Evolutionary conservation across 1,284 basidiomycete species (phyloP).

Genomic region (Cronartium quercuum): DNA sequence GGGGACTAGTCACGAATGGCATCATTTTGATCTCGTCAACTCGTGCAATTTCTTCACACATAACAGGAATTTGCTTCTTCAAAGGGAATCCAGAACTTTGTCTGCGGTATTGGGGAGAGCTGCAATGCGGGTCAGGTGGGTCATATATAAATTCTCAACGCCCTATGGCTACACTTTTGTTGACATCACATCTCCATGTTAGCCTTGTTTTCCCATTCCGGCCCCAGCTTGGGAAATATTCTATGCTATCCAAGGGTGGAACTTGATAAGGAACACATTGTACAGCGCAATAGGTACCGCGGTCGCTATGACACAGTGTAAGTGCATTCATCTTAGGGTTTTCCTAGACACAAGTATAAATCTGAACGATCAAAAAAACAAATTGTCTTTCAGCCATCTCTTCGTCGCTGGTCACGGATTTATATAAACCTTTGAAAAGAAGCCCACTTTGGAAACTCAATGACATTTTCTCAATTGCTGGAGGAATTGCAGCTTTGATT

Average conservation of each 20-base stretch:
- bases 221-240: conserved; percentile 28
- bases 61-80: conserved; percentile 16
- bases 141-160: background rate
- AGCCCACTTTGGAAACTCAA: conserved; percentile 28
- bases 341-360: background rate
- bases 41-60: background rate
- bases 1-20: background rate
- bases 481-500: conserved; percentile 14
- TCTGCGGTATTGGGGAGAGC: conserved; percentile 28
- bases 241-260: conserved; percentile 33
- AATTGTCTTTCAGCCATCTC: conserved; percentile 2
- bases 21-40: background rate
- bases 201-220: conserved; percentile 26
- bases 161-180: background rate
- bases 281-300: conserved; percentile 18
- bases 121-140: conserved; percentile 30
- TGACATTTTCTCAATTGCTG: conserved; percentile 23
- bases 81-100: conserved; percentile 19
- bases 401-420: conserved; percentile 14
- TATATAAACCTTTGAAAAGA: conserved; percentile 25
- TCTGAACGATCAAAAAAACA: too few species aligned
- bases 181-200: background rate
- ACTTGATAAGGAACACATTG: conserved; percentile 27
- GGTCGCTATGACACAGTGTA: conserved; percentile 27
- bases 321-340: background rate